Percentiles rank a stretch among this genome's conserved stretches.
phyloP scores from a whole-genome alignment of 805 yeast species.

The Starmerella davenportii region DNA sequence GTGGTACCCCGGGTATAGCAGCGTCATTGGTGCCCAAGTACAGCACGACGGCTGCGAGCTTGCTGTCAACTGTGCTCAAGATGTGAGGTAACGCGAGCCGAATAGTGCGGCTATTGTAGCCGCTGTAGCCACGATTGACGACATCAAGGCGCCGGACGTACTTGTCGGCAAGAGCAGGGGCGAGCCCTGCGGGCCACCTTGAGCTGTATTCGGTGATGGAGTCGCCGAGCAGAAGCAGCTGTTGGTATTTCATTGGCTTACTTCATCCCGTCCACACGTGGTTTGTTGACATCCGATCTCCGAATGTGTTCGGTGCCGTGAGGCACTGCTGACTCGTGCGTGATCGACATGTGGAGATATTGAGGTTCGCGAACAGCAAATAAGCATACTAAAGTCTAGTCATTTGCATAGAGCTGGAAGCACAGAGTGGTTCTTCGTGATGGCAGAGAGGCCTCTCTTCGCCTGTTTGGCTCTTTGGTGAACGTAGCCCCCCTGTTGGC shows the following conservation, averaged over 20 bases:
- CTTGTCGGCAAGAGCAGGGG: constrained; percentile 31
- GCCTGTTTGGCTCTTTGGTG: too few relatives aligned
- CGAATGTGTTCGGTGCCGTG: too few relatives aligned
- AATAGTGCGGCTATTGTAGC: constrained; percentile 48
- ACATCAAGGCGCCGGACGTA: constrained; percentile 48
- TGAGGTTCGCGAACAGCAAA: too few relatives aligned
- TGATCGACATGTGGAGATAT: too few relatives aligned
- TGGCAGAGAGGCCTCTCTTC: too few relatives aligned
- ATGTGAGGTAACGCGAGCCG: constrained; percentile 29
- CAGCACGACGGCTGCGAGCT: constrained; percentile 29
- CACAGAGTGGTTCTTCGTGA: too few relatives aligned
- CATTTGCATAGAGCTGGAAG: too few relatives aligned
- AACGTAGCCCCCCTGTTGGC: too few relatives aligned
- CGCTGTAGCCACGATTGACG: constrained; percentile 56
- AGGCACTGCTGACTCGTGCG: too few relatives aligned
- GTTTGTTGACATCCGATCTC: too few relatives aligned
- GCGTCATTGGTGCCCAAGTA: constrained; percentile 78
- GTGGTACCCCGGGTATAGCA: constrained; percentile 26
- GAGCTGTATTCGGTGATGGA: constrained; percentile 44
- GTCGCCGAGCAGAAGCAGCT: constrained; percentile 50
- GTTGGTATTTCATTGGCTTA: constrained; percentile 1
- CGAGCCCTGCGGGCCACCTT: constrained; percentile 27
- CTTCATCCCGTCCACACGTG: neutral
- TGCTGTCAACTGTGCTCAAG: constrained; percentile 27
- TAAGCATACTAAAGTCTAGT: too few relatives aligned